Percentiles rank a stretch among this genome's conserved stretches.
These are phyloP conservation scores for Sporisorium graminicola DNA, from an alignment of 1,284 basidiomycete species.

Conservation along the genomic window DNA sequence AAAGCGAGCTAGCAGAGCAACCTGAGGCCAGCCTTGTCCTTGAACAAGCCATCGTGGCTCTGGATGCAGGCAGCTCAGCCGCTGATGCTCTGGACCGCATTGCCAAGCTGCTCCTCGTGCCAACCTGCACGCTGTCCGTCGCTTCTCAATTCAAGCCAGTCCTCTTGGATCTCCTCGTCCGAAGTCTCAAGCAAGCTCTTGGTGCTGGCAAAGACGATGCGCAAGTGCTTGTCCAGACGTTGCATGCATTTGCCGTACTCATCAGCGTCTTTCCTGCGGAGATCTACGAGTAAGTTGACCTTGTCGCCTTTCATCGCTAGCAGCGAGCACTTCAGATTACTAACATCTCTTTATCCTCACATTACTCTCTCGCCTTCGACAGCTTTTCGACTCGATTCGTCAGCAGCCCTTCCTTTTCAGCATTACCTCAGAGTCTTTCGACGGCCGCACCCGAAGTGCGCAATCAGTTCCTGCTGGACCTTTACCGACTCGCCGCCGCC, in stretches of 20 bases:
- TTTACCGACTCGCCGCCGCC: slow-evolving; percentile 26
- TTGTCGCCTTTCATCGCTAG: background rate
- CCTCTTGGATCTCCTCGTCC: slow-evolving; percentile 62
- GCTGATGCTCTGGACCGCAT: slow-evolving; percentile 53
- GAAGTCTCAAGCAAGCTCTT: slow-evolving; percentile 44
- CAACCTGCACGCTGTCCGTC: slow-evolving; percentile 54
- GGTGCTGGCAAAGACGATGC: slow-evolving; percentile 11
- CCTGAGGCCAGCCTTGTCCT: background rate
- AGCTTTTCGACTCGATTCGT: slow-evolving; percentile 37
- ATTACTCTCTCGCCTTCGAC: too few species aligned
- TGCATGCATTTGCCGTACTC: slow-evolving; percentile 38
- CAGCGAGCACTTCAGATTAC: background rate
- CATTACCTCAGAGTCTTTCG: slow-evolving; percentile 15
- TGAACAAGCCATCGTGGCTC: background rate
- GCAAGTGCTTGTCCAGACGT: slow-evolving; percentile 17
- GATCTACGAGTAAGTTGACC: slow-evolving; percentile 28
- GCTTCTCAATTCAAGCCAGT: slow-evolving; percentile 63
- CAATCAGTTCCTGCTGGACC: slow-evolving; percentile 41
- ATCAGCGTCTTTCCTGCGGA: slow-evolving; percentile 61
- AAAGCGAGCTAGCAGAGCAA: slow-evolving; percentile 14
- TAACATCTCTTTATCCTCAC: background rate
- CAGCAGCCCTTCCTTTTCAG: slow-evolving; percentile 33
- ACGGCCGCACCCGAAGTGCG: slow-evolving; percentile 11
- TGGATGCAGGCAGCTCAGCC: slow-evolving; percentile 14
- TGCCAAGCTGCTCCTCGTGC: slow-evolving; percentile 60